Base-by-base conservation (phyloP, 108 stramenopile species). In the Mediolabrus comicus region DNA sequence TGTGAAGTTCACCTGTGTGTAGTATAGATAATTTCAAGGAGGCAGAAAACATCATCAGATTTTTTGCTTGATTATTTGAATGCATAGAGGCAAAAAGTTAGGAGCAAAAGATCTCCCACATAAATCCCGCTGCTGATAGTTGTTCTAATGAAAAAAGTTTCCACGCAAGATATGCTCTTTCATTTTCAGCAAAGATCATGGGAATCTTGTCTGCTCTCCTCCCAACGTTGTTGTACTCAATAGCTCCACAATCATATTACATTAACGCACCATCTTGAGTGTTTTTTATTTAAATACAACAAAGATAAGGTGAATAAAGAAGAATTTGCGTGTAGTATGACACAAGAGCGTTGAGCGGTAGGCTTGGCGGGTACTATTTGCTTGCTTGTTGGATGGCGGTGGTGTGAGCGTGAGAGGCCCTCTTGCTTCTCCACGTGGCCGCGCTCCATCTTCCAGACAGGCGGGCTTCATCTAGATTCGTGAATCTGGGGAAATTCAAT, bases 1-100 rank as follows among this genome's bases (percentile, higher is more conserved):
- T 59, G 98, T 94, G 73, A 99, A 99, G 95, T 99, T 99, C 65
- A 99, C 98, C 98, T 96, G 72, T 67, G 52, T 19, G 22, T 49
- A 1, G n/a, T 22, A 7, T 33, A 22, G 9, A 49, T 17, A 49
- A 22, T n/a, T n/a, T n/a, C n/a, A n/a, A n/a, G n/a, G n/a, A n/a
- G n/a, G n/a, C n/a, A 49, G 5, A 22, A 22, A 22, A 16, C 19
- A 49, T 49, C 46, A 49, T 49, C 22, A 49, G 46, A 24, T 7
- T 22, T 46, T 49, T 49, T 49, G 46, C 22, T 22, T 8, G 41
- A 9, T 49, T 22, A 7, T 49, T 49, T 49, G 46, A 49, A 49
- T 24, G 46, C 7, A 3, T 22, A 49, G 22, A n/a, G n/a, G n/a
- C n/a, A n/a, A n/a, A n/a, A n/a, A n/a, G n/a, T n/a, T n/a, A n/a